Evolutionary conservation across 148 eudicot species (phyloP).

Genomic region (Chenopodium berlandieri): DNA sequence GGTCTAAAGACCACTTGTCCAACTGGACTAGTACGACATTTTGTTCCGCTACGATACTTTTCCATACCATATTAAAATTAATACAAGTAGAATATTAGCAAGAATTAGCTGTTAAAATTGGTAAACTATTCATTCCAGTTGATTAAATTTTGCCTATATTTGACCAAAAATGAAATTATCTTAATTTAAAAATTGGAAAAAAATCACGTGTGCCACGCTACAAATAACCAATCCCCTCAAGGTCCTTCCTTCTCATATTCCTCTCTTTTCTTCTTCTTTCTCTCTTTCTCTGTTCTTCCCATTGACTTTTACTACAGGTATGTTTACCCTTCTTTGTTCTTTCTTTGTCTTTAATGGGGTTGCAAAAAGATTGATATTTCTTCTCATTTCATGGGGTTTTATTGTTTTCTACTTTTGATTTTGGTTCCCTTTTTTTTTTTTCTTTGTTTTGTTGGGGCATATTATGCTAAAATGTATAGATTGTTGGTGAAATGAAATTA

Average conservation of each 20-base stretch:
- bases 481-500: neutral
- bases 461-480: no score
- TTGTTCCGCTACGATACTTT: no score
- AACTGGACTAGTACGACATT: no score
- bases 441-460: no score
- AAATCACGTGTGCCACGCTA: conserved; percentile 24
- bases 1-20: no score
- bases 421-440: neutral
- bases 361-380: neutral
- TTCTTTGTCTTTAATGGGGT: neutral
- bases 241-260: neutral
- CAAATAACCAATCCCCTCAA: neutral
- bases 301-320: conserved; percentile 20
- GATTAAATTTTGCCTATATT: neutral
- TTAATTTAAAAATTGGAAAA: neutral
- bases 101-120: neutral
- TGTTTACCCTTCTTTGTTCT: neutral
- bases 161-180: neutral
- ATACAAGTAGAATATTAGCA: neutral
- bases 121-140: neutral
- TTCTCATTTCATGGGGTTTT: neutral
- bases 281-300: conserved; percentile 3
- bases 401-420: neutral
- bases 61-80: neutral
- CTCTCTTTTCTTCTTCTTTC: neutral